A percentile compares a stretch with the other conserved stretches of the same genome.
Conservation (phyloP, 192 early-diverging fungal species). For the Geranomyces variabilis region DNA sequence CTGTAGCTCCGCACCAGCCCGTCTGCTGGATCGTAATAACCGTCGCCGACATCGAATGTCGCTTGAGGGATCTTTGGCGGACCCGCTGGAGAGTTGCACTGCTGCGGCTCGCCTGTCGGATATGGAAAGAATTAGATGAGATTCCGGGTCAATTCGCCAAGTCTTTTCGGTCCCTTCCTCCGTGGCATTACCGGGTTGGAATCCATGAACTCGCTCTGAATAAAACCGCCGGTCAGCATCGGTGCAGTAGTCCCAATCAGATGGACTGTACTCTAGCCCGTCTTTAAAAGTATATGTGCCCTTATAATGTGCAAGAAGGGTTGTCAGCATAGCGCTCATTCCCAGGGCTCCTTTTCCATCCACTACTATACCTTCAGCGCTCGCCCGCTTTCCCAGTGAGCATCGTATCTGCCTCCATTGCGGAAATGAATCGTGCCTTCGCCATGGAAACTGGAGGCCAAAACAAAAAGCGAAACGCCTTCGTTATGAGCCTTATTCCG, state of each 20-base stretch:
- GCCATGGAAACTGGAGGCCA: constrained; percentile 54
- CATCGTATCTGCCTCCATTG: constrained; percentile 59
- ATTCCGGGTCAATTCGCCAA: background rate
- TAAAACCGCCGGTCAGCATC: constrained; percentile 54
- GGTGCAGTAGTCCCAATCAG: constrained; percentile 64
- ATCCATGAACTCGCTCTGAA: constrained; percentile 53
- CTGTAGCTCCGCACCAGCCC: constrained; percentile 28
- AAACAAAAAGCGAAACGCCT: constrained; percentile 3
- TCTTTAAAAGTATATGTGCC: constrained; percentile 58
- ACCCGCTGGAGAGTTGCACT: constrained; percentile 35
- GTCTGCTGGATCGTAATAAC: constrained; percentile 40
- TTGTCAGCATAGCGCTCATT: no score
- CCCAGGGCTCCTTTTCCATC: no score
- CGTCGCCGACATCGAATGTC: constrained; percentile 42
- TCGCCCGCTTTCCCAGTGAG: constrained; percentile 51
- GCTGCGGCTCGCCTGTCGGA: constrained; percentile 39
- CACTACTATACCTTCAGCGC: constrained; percentile 46
- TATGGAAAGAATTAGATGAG: background rate
- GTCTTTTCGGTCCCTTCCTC: background rate
- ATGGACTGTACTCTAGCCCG: constrained; percentile 50
- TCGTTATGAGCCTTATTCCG: no score
- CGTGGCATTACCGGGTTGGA: constrained; percentile 32
- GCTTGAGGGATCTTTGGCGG: constrained; percentile 27
- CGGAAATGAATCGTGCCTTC: constrained; percentile 58
- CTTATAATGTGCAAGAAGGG: constrained; percentile 21